Base-by-base conservation (phyloP, 129 eudicot genomes). In the Chrysanthemum seticuspe region DNA sequence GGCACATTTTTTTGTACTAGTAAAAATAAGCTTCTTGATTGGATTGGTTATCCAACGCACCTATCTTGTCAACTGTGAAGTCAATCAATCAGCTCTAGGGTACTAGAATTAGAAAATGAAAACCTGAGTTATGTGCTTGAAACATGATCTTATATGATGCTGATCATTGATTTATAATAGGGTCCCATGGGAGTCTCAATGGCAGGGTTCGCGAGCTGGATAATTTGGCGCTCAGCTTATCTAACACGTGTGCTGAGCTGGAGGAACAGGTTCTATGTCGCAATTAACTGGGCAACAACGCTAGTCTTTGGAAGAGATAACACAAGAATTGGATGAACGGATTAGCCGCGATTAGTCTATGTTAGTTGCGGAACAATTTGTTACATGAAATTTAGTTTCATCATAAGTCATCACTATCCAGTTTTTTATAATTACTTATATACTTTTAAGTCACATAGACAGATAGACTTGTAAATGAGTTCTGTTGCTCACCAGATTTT, bases 211-310 rank as follows among this genome's bases (percentile, higher is more conserved):
- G 40, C 81, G 19, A 94, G 98, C 84, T 94, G 97, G 97, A 74
- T 94, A 52, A 80, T 94, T 0, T 94, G 98, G 98, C 89, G 98
- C 25, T 94, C 98, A 8, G 98, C 98, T 12, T 94, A 94, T 80
- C 79, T 94, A 76, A 94, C 98, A 7, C 85, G 98, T n/a, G 98
- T 86, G 11, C 50, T 94, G 71, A 94, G 98, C 81, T 94, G 98
- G 98, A 86, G 97, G 83, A 94, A 94, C 85, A 83, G 98, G 68
- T 73, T 94, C 15, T 94, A 94, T 21, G 98, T 94, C 1, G 93
- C 89, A 66, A 83, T 92, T 9, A 92, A 92, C 81, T 92, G 98
- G 98, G 96, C 88, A 59, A 92, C 98, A 8, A 87, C 98, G 3
- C 67, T 92, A 2, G 85, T 92, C 15, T 89, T 92, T 25, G 98